phyloP scores from a whole-genome alignment of 345 rosid species.

The thale cress (Arabidopsis thaliana) region TAIR10.1 NC_003076.8:21978501-21979000 shows the following conservation, averaged over 20 bases:
- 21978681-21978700: no score
- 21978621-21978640: no score
- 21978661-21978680: no score
- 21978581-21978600: no score
- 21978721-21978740: not conserved
- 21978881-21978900: constrained; percentile 29
- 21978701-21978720: no score
- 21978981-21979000: not conserved
- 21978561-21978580: no score
- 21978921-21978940: constrained; percentile 9
- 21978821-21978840: not conserved
- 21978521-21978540: not conserved
- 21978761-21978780: not conserved
- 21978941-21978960: constrained; percentile 32
- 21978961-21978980: constrained; percentile 34
- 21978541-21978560: not conserved
- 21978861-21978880: constrained; percentile 31
- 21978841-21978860: not conserved
- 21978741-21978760: not conserved
- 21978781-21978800: not conserved
- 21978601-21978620: no score
- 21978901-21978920: not conserved
- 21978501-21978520: not conserved
- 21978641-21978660: no score
- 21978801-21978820: not conserved